phyloP scores from a whole-genome alignment of 139 green algal genomes.

The Nannochloris sp. region DNA sequence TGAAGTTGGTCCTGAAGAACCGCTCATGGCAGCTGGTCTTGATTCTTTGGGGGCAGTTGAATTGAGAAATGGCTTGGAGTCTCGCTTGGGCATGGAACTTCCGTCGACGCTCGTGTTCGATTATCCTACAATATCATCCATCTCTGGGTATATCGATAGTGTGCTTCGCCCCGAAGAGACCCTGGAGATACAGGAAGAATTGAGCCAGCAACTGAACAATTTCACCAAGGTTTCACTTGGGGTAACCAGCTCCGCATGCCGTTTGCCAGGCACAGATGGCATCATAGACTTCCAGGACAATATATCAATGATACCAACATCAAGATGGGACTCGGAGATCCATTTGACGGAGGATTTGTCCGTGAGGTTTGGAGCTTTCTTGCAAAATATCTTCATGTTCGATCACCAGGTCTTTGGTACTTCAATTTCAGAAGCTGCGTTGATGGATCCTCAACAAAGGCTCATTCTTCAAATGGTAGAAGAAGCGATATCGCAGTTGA shows the following conservation, averaged over 20 bases:
- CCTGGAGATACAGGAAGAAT: background rate
- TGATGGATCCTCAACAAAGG: conserved; percentile 68
- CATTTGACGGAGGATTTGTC: conserved; percentile 9
- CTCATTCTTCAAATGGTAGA: conserved; percentile 31
- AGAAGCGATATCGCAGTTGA: conserved; percentile 12
- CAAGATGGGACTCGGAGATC: conserved; percentile 13
- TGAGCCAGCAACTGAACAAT: background rate
- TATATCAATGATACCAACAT: conserved; percentile 2
- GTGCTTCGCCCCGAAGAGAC: conserved; percentile 4
- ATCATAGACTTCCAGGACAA: background rate
- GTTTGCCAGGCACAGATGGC: too few relatives aligned
- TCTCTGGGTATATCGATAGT: background rate
- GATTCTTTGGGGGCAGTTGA: conserved; percentile 72
- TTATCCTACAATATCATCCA: conserved; percentile 52
- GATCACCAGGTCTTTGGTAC: conserved; percentile 52
- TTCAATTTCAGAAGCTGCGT: conserved; percentile 30
- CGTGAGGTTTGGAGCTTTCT: conserved; percentile 6
- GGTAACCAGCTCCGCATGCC: too few relatives aligned
- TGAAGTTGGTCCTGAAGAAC: conserved; percentile 33
- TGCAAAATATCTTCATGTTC: conserved; percentile 29
- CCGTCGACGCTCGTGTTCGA: conserved; percentile 62
- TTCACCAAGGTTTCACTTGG: background rate
- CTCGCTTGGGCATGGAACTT: conserved; percentile 15
- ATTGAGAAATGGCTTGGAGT: conserved; percentile 55
- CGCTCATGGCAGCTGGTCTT: conserved; percentile 63